Base-by-base conservation (phyloP, 2,329 filamentous ascomycete genomes). In the Trichoderma arundinaceum region DNA sequence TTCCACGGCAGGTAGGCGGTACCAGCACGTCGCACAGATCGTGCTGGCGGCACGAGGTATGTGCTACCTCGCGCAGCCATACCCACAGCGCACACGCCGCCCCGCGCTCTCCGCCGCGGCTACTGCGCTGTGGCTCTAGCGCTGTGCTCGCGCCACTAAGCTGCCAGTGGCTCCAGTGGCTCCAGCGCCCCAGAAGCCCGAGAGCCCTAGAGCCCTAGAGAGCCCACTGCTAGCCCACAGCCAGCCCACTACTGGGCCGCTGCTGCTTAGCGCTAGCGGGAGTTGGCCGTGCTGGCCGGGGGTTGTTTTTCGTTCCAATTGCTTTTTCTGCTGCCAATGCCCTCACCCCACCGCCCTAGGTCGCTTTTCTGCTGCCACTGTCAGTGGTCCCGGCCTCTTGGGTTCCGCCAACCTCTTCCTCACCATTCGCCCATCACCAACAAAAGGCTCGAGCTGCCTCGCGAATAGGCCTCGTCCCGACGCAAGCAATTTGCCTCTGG, bases 31-130 rank as follows among this genome's bases (percentile, higher is more conserved):
- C 5, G 39, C 28, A 44, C 35, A 41, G 48, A 33, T 51, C 48
- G 22, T n/a, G 48, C 22, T n/a, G 48, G 48, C 9, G 48, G 48
- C 48, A n/a, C 17, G 1, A 28, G 6, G 44, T 46, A 46, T n/a
- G 35, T 54, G 32, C 33, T 15, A 9, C 28, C 22, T 51, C 48
- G 48, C 22, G 28, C 48, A 10, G 15, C 15, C 46, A 49, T 22
- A 19, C 33, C 61, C 61, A 56, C 61, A 56, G 51, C 57, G 58
- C 57, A 51, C 64, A 61, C 51, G 64, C 62, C 62, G 52, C 64
- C 64, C 64, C 64, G 64, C 57, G 64, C 57, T 61, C 64, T 66
- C 57, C 64, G 64, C 57, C 51, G 57, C 61, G 53, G 61, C 61
- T 63, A 54, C 60, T 63, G 60, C 60, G 60, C 49, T 46, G 49